Percentiles rank a stretch among this genome's conserved stretches.
Conservation (phyloP, 495 filamentous ascomycete genomes). For the Zalerion maritima region DNA sequence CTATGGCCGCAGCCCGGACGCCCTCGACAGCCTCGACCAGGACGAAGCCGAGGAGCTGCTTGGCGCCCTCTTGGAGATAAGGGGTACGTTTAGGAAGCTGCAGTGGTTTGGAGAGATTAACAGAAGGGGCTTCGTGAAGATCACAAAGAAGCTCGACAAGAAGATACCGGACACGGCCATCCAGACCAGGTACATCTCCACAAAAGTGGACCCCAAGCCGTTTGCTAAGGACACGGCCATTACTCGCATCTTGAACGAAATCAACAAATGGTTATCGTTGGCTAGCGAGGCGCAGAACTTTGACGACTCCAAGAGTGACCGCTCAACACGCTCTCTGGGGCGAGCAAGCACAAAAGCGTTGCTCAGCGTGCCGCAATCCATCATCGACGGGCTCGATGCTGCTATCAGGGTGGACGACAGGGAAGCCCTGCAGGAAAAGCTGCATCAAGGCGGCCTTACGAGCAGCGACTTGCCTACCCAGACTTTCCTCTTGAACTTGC, state of each 20-base stretch:
- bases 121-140: constrained; percentile 86
- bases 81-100: constrained; percentile 74
- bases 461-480: constrained; percentile 39
- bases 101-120: constrained; percentile 99
- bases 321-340: constrained; percentile 56
- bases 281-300: constrained; percentile 54
- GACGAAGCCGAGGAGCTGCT: constrained; percentile 84
- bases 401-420: constrained; percentile 64
- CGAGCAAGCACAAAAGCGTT: constrained; percentile 53
- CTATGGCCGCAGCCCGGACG: constrained; percentile 48
- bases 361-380: constrained; percentile 48
- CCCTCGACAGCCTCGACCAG: constrained; percentile 35
- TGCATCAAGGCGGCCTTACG: constrained; percentile 41
- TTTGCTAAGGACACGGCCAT: constrained; percentile 69
- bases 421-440: constrained; percentile 38
- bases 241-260: constrained; percentile 48
- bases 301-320: constrained; percentile 58
- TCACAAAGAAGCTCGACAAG: constrained; percentile 95
- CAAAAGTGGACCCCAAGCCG: constrained; percentile 69
- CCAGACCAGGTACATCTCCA: constrained; percentile 68
- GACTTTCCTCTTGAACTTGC: constrained; percentile 55
- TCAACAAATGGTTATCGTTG: constrained; percentile 83
- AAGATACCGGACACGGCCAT: constrained; percentile 57
- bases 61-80: constrained; percentile 73
- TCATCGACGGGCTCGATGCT: constrained; percentile 61